A percentile compares a stretch with the other conserved stretches of the same genome.
Evolutionary conservation across 176 grass and related monocot genomes (phyloP).

Genomic region (Metroxylon sagu): DNA sequence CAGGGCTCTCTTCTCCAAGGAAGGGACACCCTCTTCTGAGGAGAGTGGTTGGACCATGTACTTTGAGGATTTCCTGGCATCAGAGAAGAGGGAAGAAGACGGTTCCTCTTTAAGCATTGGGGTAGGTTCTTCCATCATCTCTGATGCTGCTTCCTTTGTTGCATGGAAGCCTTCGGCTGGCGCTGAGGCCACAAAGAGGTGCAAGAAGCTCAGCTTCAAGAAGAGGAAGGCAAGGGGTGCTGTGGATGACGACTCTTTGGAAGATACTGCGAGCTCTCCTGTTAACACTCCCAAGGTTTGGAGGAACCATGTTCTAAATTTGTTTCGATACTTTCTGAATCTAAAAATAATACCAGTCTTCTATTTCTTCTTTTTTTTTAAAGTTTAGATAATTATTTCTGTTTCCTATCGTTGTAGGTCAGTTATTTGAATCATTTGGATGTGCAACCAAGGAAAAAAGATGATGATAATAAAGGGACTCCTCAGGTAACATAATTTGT

Average conservation of each 20-base stretch:
- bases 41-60: slow-evolving; percentile 82
- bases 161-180: background rate
- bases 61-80: slow-evolving; percentile 69
- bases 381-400: slow-evolving; percentile 5
- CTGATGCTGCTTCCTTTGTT: slow-evolving; percentile 51
- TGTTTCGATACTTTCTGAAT: no score
- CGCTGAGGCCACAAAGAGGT: slow-evolving; percentile 12
- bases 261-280: slow-evolving; percentile 95
- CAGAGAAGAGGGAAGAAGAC: slow-evolving; percentile 44
- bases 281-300: slow-evolving; percentile 89
- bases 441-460: no score
- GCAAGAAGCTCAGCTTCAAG: slow-evolving; percentile 49
- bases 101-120: slow-evolving; percentile 9
- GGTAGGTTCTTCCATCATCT: slow-evolving; percentile 44
- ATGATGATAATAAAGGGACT: no score
- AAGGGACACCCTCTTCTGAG: slow-evolving; percentile 38
- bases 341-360: background rate
- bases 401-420: no score
- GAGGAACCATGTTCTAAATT: background rate
- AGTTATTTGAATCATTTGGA: no score
- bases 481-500: no score
- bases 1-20: slow-evolving; percentile 16
- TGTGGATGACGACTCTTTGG: slow-evolving; percentile 56
- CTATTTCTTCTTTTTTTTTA: slow-evolving; percentile 12
- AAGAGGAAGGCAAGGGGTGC: slow-evolving; percentile 45